Percentiles rank a stretch among this genome's conserved stretches.
Conservation (phyloP, 2,329 filamentous ascomycete genomes). For the Aspergillus udagawae region DNA sequence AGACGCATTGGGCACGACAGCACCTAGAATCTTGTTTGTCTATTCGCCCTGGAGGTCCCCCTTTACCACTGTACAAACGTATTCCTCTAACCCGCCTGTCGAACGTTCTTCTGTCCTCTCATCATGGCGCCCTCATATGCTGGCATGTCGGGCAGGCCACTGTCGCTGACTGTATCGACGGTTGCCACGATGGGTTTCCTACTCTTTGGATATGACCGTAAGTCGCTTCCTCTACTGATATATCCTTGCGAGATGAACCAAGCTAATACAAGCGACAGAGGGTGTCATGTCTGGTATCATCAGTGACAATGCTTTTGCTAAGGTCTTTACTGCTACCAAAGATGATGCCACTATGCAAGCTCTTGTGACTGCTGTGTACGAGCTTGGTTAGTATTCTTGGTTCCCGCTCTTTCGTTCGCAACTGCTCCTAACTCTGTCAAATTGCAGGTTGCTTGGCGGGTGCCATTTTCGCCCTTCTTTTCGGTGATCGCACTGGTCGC, state of each 20-base stretch:
- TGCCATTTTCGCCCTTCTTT: slow-evolving; percentile 34
- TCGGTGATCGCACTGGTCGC: slow-evolving; percentile 35
- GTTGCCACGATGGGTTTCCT: slow-evolving; percentile 62
- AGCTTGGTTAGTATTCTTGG: slow-evolving; percentile 18
- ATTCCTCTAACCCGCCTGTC: background rate
- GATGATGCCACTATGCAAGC: slow-evolving; percentile 38
- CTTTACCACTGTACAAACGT: background rate
- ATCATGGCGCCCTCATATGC: slow-evolving; percentile 53
- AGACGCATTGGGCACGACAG: background rate
- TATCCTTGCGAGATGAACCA: background rate
- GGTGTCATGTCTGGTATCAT: slow-evolving; percentile 41
- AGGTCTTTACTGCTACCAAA: slow-evolving; percentile 32
- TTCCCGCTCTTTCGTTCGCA: background rate
- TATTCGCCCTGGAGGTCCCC: background rate
- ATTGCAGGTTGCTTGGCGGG: slow-evolving; percentile 31
- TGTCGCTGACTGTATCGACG: slow-evolving; percentile 57
- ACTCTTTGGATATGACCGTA: slow-evolving; percentile 57
- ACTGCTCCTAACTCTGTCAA: background rate
- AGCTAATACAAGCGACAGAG: slow-evolving; percentile 17
- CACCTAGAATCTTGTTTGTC: background rate
- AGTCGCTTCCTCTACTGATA: slow-evolving; percentile 11
- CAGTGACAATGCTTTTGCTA: slow-evolving; percentile 27
- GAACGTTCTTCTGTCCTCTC: background rate
- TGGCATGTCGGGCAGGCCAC: slow-evolving; percentile 55
- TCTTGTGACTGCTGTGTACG: slow-evolving; percentile 30